Evolutionary conservation across 2,329 filamentous ascomycete species (phyloP), one percentile per base, ranked within the genome.

Genomic region (Beauveria bassiana): DNA sequence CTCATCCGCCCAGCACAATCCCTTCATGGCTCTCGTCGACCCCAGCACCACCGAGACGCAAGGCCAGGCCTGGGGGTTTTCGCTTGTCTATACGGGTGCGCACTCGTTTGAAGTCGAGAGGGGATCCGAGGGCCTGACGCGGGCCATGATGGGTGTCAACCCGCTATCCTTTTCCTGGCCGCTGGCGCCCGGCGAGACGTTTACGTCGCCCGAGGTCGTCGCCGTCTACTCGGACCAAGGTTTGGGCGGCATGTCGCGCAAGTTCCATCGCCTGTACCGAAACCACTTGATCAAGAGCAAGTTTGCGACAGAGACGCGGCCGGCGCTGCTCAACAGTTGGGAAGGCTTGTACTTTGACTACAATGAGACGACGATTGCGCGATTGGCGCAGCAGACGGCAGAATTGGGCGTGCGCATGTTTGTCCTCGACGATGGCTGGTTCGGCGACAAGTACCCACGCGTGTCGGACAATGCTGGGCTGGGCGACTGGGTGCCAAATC

Each of bases 371-470:
- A 81, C 77, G 0, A 78, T 88, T 38, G 79, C 83, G 34, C 73
- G 75, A 0, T 74, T 88, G 0, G 85, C 85, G 0, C 67, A 80
- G 46, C 78, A 84, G 64, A 78, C 85, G 0, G 83, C 85, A 0
- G 76, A 78, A 2, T 75, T 88, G 1, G 86, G 86, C 1, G 78
- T 83, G n/a, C 80, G 81, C 64, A 77, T 88, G 0, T 85, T 88
- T 50, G 86, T 88, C 0, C 79, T 85, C 52, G 86, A 88, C 49
- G 86, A 88, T 62, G 86, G 86, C 3, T 88, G 85, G 86, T 88
- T 88, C 53, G 86, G 86, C 16, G 74, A 77, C n/a, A 74, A 86
- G 42, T 81, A 86, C 63, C 84, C 86, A 1, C 83, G 86, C 0
- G 67, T 80, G 24, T 78, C 80, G 40, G 85, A 87, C 65, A 75